These are phyloP conservation scores for Sugiyamaella chiloensis DNA, from an alignment of 805 yeast genomes.

Conservation along the genomic window DNA sequence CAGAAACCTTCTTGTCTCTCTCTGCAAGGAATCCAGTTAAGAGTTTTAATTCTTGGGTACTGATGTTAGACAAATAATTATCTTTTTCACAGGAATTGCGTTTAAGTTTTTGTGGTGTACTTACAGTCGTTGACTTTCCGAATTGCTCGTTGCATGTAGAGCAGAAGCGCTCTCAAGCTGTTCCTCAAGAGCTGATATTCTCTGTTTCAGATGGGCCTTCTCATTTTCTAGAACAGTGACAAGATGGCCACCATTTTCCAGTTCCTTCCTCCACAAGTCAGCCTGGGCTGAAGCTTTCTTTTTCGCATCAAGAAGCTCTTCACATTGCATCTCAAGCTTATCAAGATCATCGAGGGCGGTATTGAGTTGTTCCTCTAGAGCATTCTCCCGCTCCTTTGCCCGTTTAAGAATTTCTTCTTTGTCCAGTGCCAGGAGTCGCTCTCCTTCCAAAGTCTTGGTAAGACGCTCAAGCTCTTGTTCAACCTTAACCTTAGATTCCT, in stretches of 20 bases:
- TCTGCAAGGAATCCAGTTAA: slow-evolving; percentile 28
- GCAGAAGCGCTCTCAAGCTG: slow-evolving; percentile 26
- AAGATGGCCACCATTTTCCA: slow-evolving; percentile 35
- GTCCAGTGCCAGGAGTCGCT: slow-evolving; percentile 42
- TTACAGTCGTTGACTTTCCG: slow-evolving; percentile 20
- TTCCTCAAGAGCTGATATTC: slow-evolving; percentile 34
- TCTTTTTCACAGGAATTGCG: too few species aligned
- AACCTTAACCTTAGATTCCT: slow-evolving; percentile 25
- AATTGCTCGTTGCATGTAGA: slow-evolving; percentile 16
- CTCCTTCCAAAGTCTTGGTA: slow-evolving; percentile 38
- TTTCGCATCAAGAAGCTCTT: slow-evolving; percentile 34
- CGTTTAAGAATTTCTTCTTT: slow-evolving; percentile 47
- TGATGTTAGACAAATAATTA: slow-evolving; percentile 11
- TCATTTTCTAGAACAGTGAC: slow-evolving; percentile 36
- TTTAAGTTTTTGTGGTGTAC: neutral
- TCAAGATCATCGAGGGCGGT: slow-evolving; percentile 34
- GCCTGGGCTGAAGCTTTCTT: slow-evolving; percentile 33
- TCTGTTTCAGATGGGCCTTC: slow-evolving; percentile 30
- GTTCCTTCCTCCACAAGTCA: slow-evolving; percentile 33
- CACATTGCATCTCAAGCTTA: slow-evolving; percentile 29
- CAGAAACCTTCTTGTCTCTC: slow-evolving; percentile 29
- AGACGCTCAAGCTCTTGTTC: slow-evolving; percentile 31
- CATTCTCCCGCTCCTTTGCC: slow-evolving; percentile 42
- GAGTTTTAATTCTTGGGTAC: slow-evolving; percentile 20
- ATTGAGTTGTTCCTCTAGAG: slow-evolving; percentile 31